These are phyloP conservation scores for Suhomyces wounanorum DNA, from an alignment of 1,139 yeast genomes.

Conservation along the genomic window DNA sequence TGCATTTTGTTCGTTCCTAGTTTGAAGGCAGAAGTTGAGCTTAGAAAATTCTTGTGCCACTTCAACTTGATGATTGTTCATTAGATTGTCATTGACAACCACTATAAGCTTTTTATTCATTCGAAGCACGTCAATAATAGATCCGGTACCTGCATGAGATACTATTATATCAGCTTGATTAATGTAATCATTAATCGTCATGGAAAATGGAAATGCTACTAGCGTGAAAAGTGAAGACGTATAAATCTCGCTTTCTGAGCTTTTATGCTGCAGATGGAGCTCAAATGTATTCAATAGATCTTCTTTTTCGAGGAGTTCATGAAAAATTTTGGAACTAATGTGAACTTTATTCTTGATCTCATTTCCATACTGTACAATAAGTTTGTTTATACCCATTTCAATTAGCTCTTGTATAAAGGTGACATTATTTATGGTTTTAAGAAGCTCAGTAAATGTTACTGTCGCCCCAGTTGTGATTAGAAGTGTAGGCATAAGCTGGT, in stretches of 20 bases:
- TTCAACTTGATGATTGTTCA: conserved; percentile 88
- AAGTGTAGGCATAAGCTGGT: conserved; percentile 22
- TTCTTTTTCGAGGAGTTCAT: conserved; percentile 17
- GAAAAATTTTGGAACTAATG: conserved; percentile 28
- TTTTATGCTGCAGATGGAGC: conserved; percentile 3
- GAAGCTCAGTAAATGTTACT: conserved; percentile 65
- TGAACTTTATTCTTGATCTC: conserved; percentile 33
- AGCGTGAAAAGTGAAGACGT: conserved; percentile 10
- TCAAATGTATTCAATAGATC: conserved; percentile 15
- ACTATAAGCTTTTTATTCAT: conserved; percentile 60
- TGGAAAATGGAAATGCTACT: conserved; percentile 51
- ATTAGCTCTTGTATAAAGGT: conserved; percentile 39
- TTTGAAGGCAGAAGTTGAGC: conserved; percentile 14
- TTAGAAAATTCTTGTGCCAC: conserved; percentile 62
- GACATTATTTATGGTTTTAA: conserved; percentile 39
- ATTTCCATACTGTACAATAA: conserved; percentile 74
- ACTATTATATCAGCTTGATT: conserved; percentile 56
- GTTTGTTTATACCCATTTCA: conserved; percentile 34
- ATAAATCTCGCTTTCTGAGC: conserved; percentile 1
- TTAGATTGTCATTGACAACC: conserved; percentile 65
- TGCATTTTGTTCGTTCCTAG: not conserved
- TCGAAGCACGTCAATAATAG: conserved; percentile 76
- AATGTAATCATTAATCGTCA: conserved; percentile 42
- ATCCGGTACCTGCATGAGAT: conserved; percentile 95
- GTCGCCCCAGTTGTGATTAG: conserved; percentile 86